Percentiles rank a stretch among this genome's conserved stretches.
Conservation (phyloP, 345 rosid genomes). For the Pseudoturritis turrita region DNA sequence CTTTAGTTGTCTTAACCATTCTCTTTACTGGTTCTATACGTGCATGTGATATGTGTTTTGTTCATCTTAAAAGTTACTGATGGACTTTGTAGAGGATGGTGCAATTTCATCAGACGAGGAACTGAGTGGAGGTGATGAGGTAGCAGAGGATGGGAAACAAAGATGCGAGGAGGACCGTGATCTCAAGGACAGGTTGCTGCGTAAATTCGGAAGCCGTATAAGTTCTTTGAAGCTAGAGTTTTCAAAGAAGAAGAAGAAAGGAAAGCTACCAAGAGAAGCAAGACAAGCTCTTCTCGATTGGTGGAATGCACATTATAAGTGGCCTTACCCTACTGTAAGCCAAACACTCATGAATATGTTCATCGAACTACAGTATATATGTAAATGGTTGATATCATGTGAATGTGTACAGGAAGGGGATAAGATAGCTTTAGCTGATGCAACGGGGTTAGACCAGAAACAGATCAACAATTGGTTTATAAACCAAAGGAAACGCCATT, state of each 20-base stretch:
- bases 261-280: constrained; percentile 80
- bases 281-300: constrained; percentile 70
- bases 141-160: constrained; percentile 41
- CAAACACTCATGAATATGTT: background rate
- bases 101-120: constrained; percentile 71
- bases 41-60: background rate
- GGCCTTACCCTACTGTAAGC: constrained; percentile 90
- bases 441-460: constrained; percentile 82
- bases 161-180: constrained; percentile 57
- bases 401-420: constrained; percentile 56
- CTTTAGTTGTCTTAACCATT: background rate
- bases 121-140: constrained; percentile 57
- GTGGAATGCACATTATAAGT: constrained; percentile 79
- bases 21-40: background rate
- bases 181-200: constrained; percentile 56
- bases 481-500: constrained; percentile 82
- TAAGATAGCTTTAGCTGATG: constrained; percentile 67
- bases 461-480: constrained; percentile 92
- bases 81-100: constrained; percentile 45
- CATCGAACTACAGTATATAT: background rate
- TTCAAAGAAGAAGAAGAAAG: constrained; percentile 89
- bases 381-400: background rate
- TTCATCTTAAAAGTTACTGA: background rate
- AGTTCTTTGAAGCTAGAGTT: constrained; percentile 73
- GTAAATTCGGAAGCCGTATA: constrained; percentile 67